A percentile compares a stretch with the other conserved stretches of the same genome.
Conservation (phyloP, 129 eudicot genomes). For the Pittosporum tobira region DNA sequence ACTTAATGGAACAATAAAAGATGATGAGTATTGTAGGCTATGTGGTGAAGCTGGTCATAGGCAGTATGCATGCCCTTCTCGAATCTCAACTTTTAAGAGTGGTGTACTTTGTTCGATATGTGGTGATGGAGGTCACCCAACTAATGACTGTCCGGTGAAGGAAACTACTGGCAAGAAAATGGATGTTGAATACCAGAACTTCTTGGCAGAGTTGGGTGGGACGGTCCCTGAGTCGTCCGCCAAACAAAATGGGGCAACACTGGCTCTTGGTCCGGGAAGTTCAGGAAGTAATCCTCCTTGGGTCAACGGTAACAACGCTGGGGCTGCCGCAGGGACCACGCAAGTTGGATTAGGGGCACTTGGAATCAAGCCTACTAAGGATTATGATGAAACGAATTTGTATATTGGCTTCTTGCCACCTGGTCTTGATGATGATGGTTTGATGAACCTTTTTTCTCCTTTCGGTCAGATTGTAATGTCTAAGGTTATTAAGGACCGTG, state of each 20-base stretch:
- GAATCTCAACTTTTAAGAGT: slow-evolving; percentile 64
- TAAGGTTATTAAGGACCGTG: slow-evolving; percentile 70
- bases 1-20: slow-evolving; percentile 79
- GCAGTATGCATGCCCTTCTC: slow-evolving; percentile 74
- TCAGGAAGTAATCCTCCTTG: slow-evolving; percentile 46
- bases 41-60: slow-evolving; percentile 89
- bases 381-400: slow-evolving; percentile 69
- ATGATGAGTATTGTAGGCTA: slow-evolving; percentile 69
- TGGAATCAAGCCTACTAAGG: slow-evolving; percentile 41
- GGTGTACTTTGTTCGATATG: slow-evolving; percentile 80
- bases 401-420: slow-evolving; percentile 81
- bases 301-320: slow-evolving; percentile 22
- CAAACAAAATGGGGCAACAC: slow-evolving; percentile 29
- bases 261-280: slow-evolving; percentile 46
- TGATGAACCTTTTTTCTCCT: slow-evolving; percentile 52
- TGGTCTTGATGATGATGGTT: slow-evolving; percentile 60
- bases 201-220: slow-evolving; percentile 79
- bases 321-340: slow-evolving; percentile 12
- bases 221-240: slow-evolving; percentile 48
- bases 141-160: slow-evolving; percentile 85
- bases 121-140: slow-evolving; percentile 93
- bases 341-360: slow-evolving; percentile 30
- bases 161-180: slow-evolving; percentile 74
- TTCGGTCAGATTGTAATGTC: slow-evolving; percentile 84
- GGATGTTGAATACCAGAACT: slow-evolving; percentile 84